These are phyloP conservation scores for Apiospora marii DNA, from an alignment of 2,329 filamentous ascomycete species.

Conservation along the genomic window DNA sequence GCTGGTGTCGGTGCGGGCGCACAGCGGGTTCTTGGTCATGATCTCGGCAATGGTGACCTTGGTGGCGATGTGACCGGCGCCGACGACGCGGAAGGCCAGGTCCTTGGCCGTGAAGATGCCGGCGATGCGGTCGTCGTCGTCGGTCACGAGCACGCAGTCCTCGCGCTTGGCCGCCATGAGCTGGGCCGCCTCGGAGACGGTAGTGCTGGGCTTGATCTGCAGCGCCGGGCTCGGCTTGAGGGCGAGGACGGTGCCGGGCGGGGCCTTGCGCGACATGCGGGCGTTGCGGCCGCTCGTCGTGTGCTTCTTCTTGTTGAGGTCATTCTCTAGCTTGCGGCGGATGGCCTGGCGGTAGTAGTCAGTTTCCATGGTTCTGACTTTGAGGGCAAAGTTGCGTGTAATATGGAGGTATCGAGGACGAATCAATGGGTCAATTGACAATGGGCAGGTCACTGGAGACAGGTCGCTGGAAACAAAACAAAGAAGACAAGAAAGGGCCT, in stretches of 20 bases:
- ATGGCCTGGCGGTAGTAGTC: conserved; percentile 74
- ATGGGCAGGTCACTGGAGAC: conserved; percentile 15
- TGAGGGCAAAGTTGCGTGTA: background rate
- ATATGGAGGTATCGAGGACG: background rate
- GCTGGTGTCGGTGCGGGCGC: conserved; percentile 95
- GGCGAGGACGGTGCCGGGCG: conserved; percentile 93
- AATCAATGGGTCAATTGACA: conserved; percentile 16
- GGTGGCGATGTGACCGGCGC: conserved; percentile 85
- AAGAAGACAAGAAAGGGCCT: conserved; percentile 45
- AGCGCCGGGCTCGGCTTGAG: conserved; percentile 94
- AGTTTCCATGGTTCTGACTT: conserved; percentile 39
- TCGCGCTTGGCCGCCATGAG: conserved; percentile 99
- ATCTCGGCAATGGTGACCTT: conserved; percentile 96
- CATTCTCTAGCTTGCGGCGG: conserved; percentile 93
- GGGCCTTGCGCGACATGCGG: conserved; percentile 88
- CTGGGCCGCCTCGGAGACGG: conserved; percentile 94
- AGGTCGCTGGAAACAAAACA: conserved; percentile 29
- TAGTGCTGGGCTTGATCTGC: conserved; percentile 95
- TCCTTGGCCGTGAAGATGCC: conserved; percentile 99
- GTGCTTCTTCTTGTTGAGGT: conserved; percentile 97
- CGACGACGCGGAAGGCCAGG: conserved; percentile 95
- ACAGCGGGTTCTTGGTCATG: conserved; percentile 99
- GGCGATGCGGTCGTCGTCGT: conserved; percentile 96
- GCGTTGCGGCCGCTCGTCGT: conserved; percentile 72
- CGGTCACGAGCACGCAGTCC: conserved; percentile 96